Base-by-base conservation (phyloP, 2,329 filamentous ascomycete genomes). In the Sporothrix mexicana region DNA sequence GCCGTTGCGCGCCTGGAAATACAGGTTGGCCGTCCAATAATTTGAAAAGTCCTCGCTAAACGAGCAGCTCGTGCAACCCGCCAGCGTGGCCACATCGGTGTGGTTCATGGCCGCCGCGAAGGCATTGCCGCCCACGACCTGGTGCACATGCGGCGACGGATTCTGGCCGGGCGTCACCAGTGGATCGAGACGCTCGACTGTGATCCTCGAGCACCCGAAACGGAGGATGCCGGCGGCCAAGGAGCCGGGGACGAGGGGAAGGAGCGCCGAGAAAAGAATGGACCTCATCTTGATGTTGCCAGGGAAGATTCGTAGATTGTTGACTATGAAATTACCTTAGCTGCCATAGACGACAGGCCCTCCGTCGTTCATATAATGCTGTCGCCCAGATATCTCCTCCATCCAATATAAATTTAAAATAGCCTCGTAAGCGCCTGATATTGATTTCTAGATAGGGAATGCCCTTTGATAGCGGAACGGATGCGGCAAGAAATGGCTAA, bases 91-190 rank as follows among this genome's bases (percentile, higher is more conserved):
- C 23, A 69, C 36, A 12, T 69, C 67, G 4, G 36, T 41, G 10
- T 57, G 36, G 4, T 79, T 77, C 83, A 85, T 85, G 4, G 83
- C 80, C 0, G 80, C 79, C 72, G 84, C 84, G 79, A 85, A 85
- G 1, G 84, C 83, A 76, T 85, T 82, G 53, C 53, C 53, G 53
- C 53, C 53, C 20, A 55, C 53, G 8, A 55, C 80, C 23, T 69
- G 66, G 47, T 69, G 66, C 9, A 69, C 43, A 69, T 69, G 66
- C 25, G 47, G 30, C 45, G 66, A 69, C 15, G 66, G 66, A 36
- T 41, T 51, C 66, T 51, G n/a, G 66, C 66, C 66, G 1, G 66
- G 66, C 10, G 30, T 51, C 2, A 69, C 66, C 10, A 69, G 49
- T 2, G 66, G 66, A 23, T 69, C 66, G 25, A 69, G 45, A 12